phyloP scores from a whole-genome alignment of 2,329 filamentous ascomycete species.

The Ophiostoma novo-ulmi region DNA sequence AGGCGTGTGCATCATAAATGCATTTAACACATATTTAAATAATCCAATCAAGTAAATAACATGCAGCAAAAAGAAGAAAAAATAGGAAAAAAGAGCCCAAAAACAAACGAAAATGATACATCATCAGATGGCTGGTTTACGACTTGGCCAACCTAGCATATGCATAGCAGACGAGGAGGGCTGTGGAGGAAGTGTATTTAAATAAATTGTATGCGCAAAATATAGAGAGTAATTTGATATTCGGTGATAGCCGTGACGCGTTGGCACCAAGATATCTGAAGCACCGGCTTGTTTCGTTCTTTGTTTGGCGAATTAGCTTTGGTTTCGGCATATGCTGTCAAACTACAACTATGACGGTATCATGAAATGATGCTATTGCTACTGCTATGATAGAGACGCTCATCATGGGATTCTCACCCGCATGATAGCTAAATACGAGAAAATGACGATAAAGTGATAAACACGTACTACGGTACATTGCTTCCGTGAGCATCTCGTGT shows the following conservation, averaged over 20 bases:
- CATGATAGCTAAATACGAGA: background rate
- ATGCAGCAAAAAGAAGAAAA: no score
- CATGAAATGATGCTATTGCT: background rate
- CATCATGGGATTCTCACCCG: background rate
- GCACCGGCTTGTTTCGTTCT: background rate
- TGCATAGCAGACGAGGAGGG: background rate
- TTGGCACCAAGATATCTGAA: background rate
- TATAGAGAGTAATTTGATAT: background rate
- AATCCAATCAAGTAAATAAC: background rate
- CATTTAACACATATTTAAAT: background rate
- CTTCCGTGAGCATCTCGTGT: background rate
- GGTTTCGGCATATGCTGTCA: background rate
- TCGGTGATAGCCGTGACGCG: background rate
- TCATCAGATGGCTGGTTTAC: background rate
- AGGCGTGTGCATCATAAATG: background rate
- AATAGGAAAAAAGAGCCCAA: background rate
- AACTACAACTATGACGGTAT: no score
- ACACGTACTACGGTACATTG: background rate
- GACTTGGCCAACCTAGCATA: background rate
- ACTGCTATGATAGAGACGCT: background rate
- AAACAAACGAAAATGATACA: background rate
- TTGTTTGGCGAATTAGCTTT: background rate
- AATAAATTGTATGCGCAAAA: background rate
- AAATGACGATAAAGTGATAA: background rate
- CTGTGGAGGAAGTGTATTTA: slow-evolving; percentile 4